A percentile compares a stretch with the other conserved stretches of the same genome.
phyloP scores from a whole-genome alignment of 1,284 basidiomycete species.

The Puccinia coronata region DNA sequence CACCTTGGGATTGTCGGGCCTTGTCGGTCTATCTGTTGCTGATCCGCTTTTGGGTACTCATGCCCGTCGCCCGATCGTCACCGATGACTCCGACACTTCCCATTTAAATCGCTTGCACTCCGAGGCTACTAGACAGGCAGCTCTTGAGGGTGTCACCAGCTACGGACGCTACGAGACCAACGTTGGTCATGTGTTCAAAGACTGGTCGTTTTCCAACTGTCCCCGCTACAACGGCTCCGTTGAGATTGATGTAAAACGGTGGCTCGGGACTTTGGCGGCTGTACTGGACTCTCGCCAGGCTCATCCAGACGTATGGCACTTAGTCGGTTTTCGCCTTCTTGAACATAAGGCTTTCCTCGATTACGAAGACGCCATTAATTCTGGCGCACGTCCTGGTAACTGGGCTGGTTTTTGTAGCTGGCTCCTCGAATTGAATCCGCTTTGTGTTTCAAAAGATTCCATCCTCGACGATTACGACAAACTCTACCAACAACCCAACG shows the following conservation, averaged over 20 bases:
- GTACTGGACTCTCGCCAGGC: not conserved
- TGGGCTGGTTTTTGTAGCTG: not conserved
- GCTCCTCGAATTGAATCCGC: not conserved
- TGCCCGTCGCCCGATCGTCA: too few species aligned
- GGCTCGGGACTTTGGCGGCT: not conserved
- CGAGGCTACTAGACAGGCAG: too few species aligned
- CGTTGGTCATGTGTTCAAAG: not conserved
- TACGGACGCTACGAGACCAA: too few species aligned
- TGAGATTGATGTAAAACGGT: not conserved
- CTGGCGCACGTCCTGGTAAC: not conserved
- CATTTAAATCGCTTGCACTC: too few species aligned
- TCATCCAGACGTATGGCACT: conserved; percentile 5
- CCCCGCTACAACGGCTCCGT: not conserved
- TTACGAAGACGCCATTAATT: not conserved
- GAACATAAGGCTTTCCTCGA: not conserved
- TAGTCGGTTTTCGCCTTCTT: not conserved
- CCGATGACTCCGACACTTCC: too few species aligned
- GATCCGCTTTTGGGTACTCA: too few species aligned
- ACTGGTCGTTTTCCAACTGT: not conserved
- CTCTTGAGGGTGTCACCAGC: too few species aligned
- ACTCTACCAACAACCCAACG: not conserved
- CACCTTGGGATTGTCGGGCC: too few species aligned
- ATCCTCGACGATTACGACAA: not conserved
- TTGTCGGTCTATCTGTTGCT: too few species aligned
- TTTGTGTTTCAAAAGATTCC: not conserved